phyloP scores from a whole-genome alignment of 2,329 filamentous ascomycete genomes.

The Venturia asperata region DNA sequence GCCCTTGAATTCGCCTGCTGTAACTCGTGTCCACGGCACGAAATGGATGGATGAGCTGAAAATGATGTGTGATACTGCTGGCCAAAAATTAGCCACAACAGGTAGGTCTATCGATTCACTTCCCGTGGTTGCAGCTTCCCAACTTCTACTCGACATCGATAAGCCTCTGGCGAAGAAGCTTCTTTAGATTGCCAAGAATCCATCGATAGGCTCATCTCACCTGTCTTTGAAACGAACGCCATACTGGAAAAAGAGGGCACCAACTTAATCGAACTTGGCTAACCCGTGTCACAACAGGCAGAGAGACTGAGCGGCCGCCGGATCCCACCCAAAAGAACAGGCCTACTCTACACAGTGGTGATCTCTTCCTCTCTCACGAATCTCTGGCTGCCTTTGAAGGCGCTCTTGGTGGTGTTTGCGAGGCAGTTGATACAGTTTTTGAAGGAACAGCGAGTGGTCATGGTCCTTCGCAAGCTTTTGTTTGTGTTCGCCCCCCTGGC shows the following conservation, averaged over 20 bases:
- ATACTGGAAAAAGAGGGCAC: not conserved
- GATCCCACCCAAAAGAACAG: constrained; percentile 48
- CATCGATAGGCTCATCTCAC: not conserved
- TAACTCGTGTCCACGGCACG: constrained; percentile 83
- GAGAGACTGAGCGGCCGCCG: constrained; percentile 22
- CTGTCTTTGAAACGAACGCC: not conserved
- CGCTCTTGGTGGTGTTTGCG: constrained; percentile 84
- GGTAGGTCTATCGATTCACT: constrained; percentile 26
- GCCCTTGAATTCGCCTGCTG: constrained; percentile 64
- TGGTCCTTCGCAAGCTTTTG: constrained; percentile 71
- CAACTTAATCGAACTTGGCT: no score
- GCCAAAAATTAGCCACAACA: constrained; percentile 66
- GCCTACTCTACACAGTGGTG: constrained; percentile 69
- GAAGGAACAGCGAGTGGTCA: constrained; percentile 37
- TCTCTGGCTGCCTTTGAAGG: constrained; percentile 85
- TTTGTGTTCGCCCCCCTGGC: constrained; percentile 85
- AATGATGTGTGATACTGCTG: constrained; percentile 74
- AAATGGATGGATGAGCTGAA: constrained; percentile 93
- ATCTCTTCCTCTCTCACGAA: constrained; percentile 82
- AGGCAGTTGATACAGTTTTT: constrained; percentile 84
- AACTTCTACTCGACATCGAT: constrained; percentile 44
- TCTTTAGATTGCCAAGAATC: not conserved
- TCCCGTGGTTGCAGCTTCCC: constrained; percentile 57
- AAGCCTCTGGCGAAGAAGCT: not conserved
- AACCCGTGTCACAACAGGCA: not conserved